Evolutionary conservation across 768 basidiomycete species (phyloP), one percentile per base, ranked within the genome.

Genomic region (Mycena vitilis): DNA sequence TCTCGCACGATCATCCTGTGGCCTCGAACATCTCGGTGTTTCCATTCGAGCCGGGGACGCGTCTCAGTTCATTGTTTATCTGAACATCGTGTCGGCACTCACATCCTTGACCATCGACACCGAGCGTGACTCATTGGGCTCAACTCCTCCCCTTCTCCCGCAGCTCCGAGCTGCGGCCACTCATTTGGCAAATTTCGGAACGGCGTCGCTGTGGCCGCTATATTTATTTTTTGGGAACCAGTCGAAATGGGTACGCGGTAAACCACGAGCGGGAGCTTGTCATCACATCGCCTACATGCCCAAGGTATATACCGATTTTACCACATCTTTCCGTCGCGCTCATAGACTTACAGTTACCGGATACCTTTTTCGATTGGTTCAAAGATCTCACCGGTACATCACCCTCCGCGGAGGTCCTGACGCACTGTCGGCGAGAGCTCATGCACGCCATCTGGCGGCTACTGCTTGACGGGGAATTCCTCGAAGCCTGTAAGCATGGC

Each of bases 241-340:
- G 15, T 84, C 84, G 0, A 86, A 86, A 62, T 86, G 82, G 56
- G 47, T 73, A 0, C 74, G 79, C 0, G 70, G 67, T 0, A 75
- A 76, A 9, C 83, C 81, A 0, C 66, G 56, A 10, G 48, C 73
- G 18, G 38, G 72, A 42, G 57, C 75, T 62, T 59, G 75, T 49
- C 70, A 82, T 48, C 82, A 83, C 59, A 11, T 84, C 10, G 81
- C 79, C 0, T 84, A 84, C 71, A 76, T 86, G 62, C 80, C 82
- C 1, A 76, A 75, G 36, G 81, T 83, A 68, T 62, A 73, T n/a
- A 60, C 18, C 44, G 16, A 20, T 36, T n/a, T 40, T 6, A 63
- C 22, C 44, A 55, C 15, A 23, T 45, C 44, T 22, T n/a, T 51
- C 18, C n/a, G n/a, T n/a, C n/a, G n/a, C 22, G 6, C 38, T 20